Base-by-base conservation (phyloP, 2,329 filamentous ascomycete species). In the Lasiodiplodia hormozganensis region DNA sequence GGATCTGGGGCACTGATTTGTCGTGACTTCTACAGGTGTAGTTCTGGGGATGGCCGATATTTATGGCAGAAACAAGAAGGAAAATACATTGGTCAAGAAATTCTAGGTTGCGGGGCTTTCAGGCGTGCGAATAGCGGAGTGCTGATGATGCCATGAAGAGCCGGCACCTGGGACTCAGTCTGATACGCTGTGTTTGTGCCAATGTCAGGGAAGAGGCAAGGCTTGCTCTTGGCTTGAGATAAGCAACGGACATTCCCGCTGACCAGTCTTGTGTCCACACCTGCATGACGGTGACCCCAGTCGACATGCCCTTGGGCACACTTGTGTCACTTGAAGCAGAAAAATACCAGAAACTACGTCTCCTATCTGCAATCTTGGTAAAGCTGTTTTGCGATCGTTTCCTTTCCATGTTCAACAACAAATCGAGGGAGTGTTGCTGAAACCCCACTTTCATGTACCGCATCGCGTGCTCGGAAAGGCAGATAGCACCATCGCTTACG, bases 121-220 rank as follows among this genome's bases (percentile, higher is more conserved):
- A n/a, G 23, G 3, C 21, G 11, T 51, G 43, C 51, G 10, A 62
- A 62, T 52, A 62, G 58, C 58, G 58, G 58, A 62, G 58, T 34
- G 43, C 47, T 3, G 21, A 62, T 62, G 58, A 47, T 62, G 58
- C 58, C 28, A 62, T 62, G 5, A 21, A 52, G 36, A 28, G 58
- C 43, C 58, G 18, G 43, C 8, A 4, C 16, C 4, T 18, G 21
- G 5, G 12, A 8, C 47, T 14, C 43, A 11, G 12, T 36, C 12
- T 51, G n/a, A 62, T 62, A 62, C 43, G 58, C 43, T 18, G 8
- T 6, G 28, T 2, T 16, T 1, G 6, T 23, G 58, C 58, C 58
- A 51, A 62, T 28, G 0, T 16, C n/a, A 47, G 38, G 12, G 47
- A 31, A 28, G 11, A 16, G 38, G 25, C 40, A 62, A 10, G 57